phyloP scores from a whole-genome alignment of 2,329 filamentous ascomycete species.

The Sarocladium kiliense region DNA sequence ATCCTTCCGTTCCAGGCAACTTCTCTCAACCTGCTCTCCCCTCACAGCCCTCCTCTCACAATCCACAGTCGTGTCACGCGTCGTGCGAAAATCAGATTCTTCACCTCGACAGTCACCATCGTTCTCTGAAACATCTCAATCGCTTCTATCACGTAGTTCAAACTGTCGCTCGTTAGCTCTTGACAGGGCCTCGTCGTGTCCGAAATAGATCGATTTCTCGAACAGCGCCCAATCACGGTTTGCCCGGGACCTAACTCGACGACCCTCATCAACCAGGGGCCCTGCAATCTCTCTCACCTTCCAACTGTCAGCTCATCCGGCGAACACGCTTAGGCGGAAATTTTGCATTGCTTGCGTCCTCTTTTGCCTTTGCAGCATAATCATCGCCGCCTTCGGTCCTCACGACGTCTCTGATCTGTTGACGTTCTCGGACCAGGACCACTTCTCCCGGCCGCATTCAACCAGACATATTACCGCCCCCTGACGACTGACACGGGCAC shows the following conservation, averaged over 20 bases:
- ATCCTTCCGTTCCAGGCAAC: neutral
- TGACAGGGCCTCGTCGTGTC: neutral
- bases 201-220: constrained; percentile 3
- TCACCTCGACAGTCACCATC: too few relatives aligned
- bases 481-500: neutral
- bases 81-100: neutral
- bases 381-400: neutral
- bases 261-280: constrained; percentile 2
- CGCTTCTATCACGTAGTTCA: too few relatives aligned
- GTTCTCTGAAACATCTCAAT: too few relatives aligned
- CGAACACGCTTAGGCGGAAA: neutral
- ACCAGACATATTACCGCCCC: neutral
- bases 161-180: too few relatives aligned
- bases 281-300: constrained; percentile 2
- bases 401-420: neutral
- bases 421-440: neutral
- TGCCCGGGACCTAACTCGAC: neutral
- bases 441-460: neutral
- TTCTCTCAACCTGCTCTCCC: neutral
- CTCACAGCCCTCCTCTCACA: neutral
- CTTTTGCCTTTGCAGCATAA: neutral
- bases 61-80: neutral
- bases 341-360: neutral
- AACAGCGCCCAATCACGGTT: neutral
- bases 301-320: neutral